These are phyloP conservation scores for Thermothielavioides terrestris DNA, from an alignment of 495 filamentous ascomycete species.

Conservation along the genomic window DNA sequence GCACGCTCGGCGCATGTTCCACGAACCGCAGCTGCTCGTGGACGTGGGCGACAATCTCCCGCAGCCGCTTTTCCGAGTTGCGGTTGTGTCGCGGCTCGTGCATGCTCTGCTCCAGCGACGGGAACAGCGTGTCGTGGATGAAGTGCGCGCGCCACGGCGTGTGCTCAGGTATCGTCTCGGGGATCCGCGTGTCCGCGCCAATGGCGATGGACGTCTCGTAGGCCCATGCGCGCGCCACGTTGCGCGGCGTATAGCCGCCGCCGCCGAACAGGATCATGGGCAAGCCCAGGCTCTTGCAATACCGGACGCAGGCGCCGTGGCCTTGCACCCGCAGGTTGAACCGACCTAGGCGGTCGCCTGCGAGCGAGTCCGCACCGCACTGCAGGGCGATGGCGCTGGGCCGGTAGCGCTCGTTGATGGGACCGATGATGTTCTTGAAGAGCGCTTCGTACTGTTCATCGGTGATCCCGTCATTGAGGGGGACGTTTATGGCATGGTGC, in stretches of 20 bases:
- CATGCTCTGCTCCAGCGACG: constrained; percentile 59
- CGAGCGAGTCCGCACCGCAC: constrained; percentile 92
- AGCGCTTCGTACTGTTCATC: constrained; percentile 82
- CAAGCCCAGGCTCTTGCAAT: constrained; percentile 65
- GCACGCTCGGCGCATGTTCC: constrained; percentile 74
- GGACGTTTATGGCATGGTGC: constrained; percentile 93
- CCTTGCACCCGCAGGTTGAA: constrained; percentile 95
- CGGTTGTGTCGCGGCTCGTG: constrained; percentile 58
- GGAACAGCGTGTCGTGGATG: constrained; percentile 73
- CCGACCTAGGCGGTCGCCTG: constrained; percentile 83
- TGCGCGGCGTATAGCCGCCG: constrained; percentile 94
- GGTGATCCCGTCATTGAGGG: constrained; percentile 89
- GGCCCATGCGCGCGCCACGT: constrained; percentile 92
- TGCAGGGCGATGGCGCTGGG: constrained; percentile 89
- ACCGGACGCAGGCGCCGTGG: constrained; percentile 85
- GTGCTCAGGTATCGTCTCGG: constrained; percentile 60
- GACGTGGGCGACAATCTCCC: constrained; percentile 62
- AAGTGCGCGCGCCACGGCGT: constrained; percentile 76
- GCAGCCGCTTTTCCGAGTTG: constrained; percentile 68
- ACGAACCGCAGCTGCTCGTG: constrained; percentile 83
- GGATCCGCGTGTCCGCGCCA: constrained; percentile 59
- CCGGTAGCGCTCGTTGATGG: constrained; percentile 64
- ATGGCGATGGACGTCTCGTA: constrained; percentile 91
- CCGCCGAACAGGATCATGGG: constrained; percentile 88
- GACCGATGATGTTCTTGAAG: constrained; percentile 71